These are phyloP conservation scores for Hygrophorus russula DNA, from an alignment of 768 basidiomycete genomes.

Conservation along the genomic window DNA sequence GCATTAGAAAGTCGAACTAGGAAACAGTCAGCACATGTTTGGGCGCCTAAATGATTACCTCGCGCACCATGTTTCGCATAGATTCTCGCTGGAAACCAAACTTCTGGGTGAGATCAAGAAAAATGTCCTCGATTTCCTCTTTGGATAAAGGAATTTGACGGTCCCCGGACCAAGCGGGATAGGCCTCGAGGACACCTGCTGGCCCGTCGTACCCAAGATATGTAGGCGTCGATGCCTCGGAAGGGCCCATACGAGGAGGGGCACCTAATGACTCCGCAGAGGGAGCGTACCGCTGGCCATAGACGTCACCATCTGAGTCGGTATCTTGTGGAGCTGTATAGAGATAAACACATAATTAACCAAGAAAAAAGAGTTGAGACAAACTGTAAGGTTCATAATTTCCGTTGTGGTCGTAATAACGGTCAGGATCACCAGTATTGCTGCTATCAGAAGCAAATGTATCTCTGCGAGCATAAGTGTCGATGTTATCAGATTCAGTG, in stretches of 20 bases:
- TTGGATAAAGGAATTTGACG: slow-evolving; percentile 94
- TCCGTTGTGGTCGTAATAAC: slow-evolving; percentile 56
- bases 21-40: slow-evolving; percentile 10
- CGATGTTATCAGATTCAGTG: slow-evolving; percentile 63
- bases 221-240: slow-evolving; percentile 65
- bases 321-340: slow-evolving; percentile 64
- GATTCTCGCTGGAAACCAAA: slow-evolving; percentile 96
- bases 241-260: slow-evolving; percentile 45
- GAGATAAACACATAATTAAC: slow-evolving; percentile 10
- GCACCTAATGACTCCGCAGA: slow-evolving; percentile 65
- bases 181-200: slow-evolving; percentile 63
- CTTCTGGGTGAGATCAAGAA: slow-evolving; percentile 94
- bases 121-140: slow-evolving; percentile 98
- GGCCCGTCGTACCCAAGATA: slow-evolving; percentile 52
- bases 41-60: not conserved
- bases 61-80: slow-evolving; percentile 83
- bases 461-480: slow-evolving; percentile 51
- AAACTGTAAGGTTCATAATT: slow-evolving; percentile 56
- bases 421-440: slow-evolving; percentile 48
- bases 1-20: slow-evolving; percentile 97
- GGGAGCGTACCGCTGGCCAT: slow-evolving; percentile 57
- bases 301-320: slow-evolving; percentile 71
- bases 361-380: slow-evolving; percentile 7
- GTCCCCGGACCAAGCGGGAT: slow-evolving; percentile 90
- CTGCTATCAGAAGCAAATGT: slow-evolving; percentile 64